Base-by-base conservation (phyloP, 305 asterid genomes). In the Fraxinus latifolia region DNA sequence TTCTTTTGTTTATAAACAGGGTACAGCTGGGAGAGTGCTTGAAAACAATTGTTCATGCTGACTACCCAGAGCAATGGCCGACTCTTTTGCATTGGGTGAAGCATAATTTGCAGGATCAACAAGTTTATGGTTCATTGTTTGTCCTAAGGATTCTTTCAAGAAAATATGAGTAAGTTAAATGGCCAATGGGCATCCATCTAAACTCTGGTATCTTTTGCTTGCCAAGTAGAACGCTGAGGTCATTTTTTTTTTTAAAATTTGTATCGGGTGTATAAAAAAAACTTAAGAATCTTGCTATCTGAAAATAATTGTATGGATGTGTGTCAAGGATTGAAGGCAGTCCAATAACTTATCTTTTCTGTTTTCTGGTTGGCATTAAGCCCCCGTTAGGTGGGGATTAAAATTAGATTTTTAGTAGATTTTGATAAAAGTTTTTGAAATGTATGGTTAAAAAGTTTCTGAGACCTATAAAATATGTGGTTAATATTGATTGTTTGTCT, bases 21-120 rank as follows among this genome's bases (percentile, higher is more conserved):
- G 91, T 92, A 80, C 99, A 96, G 89, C 88, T 96, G 80, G 98
- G 98, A 8, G 98, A 93, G 87, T 95, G 98, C 91, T 84, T 96
- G 86, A 96, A 93, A 89, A 95, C 98, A 5, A 90, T 95, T 27
- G 74, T 95, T 79, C 95, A 92, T 84, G 92, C 97, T 1, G 99
- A 96, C 83, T 96, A 95, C 82, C 98, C 98, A 3, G 99, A 96
- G 87, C 97, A 96, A 80, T 96, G 99, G 99, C 99, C 97, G 23
- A 86, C 90, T 25, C 96, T 96, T 80, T 82, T 96, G 87, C 93
- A 88, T 27, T 96, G 99, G 99, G 93, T 96, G 89, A 95, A 89
- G 86, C 95, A 88, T 80, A 92, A 89, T 90, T 88, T 96, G 86
- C 97, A 90, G 91, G 97, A 90, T 68, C 97, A 95, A 83, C 97